phyloP scores from a whole-genome alignment of 2,329 filamentous ascomycete species.

The Xylariaceae sp. region DNA sequence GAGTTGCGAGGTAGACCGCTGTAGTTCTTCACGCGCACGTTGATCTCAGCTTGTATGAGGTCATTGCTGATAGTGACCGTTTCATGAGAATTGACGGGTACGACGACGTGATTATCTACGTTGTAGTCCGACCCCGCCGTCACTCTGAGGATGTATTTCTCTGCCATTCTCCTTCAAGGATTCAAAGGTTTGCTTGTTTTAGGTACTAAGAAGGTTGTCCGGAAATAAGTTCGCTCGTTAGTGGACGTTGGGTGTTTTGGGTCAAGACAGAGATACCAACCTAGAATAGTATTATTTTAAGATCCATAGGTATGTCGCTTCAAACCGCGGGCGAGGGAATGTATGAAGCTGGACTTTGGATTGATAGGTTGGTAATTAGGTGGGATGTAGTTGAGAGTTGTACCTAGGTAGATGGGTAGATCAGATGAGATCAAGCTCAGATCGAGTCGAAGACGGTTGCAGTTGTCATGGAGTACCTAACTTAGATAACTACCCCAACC shows the following conservation, averaged over 20 bases:
- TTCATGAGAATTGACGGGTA: constrained; percentile 67
- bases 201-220: background rate
- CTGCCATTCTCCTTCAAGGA: constrained; percentile 43
- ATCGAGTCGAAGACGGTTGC: no score
- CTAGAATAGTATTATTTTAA: no score
- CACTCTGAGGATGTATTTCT: constrained; percentile 73
- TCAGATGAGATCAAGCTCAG: no score
- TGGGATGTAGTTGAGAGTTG: no score
- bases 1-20: constrained; percentile 65
- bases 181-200: background rate
- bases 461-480: no score
- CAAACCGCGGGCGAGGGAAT: no score
- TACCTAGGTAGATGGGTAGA: no score
- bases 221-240: background rate
- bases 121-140: constrained; percentile 78
- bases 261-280: no score
- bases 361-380: no score
- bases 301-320: no score
- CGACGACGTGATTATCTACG: constrained; percentile 60
- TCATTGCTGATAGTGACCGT: constrained; percentile 58
- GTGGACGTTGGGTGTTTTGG: background rate
- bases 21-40: constrained; percentile 65
- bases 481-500: no score
- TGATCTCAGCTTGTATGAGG: constrained; percentile 61
- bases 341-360: no score